Base-by-base conservation (phyloP, 169 alveolate species). In the Plasmodium fragile region DNA sequence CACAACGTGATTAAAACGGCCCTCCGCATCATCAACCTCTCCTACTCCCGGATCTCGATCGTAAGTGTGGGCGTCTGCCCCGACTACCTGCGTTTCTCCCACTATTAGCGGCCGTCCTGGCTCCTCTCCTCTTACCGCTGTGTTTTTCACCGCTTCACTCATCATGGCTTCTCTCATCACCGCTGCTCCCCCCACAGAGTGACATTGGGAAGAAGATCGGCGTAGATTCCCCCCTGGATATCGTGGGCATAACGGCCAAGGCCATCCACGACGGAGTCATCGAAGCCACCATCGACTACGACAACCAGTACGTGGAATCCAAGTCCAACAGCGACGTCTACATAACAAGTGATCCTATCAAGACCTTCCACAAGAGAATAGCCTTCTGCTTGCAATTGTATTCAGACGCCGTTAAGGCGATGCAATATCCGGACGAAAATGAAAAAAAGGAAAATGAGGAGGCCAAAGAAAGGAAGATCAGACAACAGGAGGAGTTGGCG, bases 1-100 rank as follows among this genome's bases (percentile, higher is more conserved):
- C 99, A 98, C 96, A 98, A 98, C 89, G 99, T 98, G 73, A 98
- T 98, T 73, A 97, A 98, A 92, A 98, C 99, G n/a, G 99, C 99
- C 16, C 96, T 98, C 32, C 97, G 99, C 73, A 97, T 97, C 81
- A 98, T 98, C 39, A 98, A 98, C 94, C 95, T 97, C 78, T 97
- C 99, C 77, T 98, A 98, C 93, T 97, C 99, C 13, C 95, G 98
- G 73, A 98, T 98, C 28, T 95, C 98, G 1, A 95, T 98, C 59
- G 98, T 93, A 77, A 93, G 97, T 80, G 5, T 80, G 59, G 75
- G n/a, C 41, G 0, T 1, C 30, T n/a, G n/a, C 30, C 75, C 4
- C 2, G 18, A 13, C 11, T 45, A 45, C 6, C 6, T n/a, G 55
- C 5, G 5, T 2, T 18, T 7, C 16, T 41, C 18, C 18, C 16